Percentiles rank a stretch among this genome's conserved stretches.
These are phyloP conservation scores for Decorospora gaudefroyi DNA, from an alignment of 2,329 filamentous ascomycete species.

Conservation along the genomic window DNA sequence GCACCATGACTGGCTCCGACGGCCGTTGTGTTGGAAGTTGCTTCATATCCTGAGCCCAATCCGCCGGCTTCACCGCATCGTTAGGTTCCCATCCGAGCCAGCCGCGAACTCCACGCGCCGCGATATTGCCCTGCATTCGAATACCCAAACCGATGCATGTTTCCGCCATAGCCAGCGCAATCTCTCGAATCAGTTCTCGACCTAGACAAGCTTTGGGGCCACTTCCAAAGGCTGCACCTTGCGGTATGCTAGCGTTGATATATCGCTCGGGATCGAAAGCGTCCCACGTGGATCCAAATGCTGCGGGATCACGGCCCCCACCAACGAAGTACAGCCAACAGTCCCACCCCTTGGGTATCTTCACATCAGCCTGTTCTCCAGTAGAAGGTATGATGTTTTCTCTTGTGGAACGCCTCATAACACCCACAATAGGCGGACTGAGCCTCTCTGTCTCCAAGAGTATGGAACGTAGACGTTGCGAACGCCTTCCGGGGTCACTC, in stretches of 20 bases:
- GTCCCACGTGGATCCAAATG: neutral
- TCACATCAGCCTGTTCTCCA: neutral
- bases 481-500: neutral
- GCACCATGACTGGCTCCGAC: neutral
- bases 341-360: constrained; percentile 1
- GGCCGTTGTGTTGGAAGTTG: constrained; percentile 2
- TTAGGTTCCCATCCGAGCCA: constrained; percentile 1
- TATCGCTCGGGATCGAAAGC: constrained; percentile 1
- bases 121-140: neutral
- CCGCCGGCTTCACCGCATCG: neutral
- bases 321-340: constrained; percentile 3
- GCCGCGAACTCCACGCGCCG: neutral
- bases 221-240: neutral
- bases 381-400: neutral
- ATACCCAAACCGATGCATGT: neutral
- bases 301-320: neutral
- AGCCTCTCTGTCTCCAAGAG: constrained; percentile 1
- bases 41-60: constrained; percentile 2
- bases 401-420: neutral
- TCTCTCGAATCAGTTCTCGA: constrained; percentile 1
- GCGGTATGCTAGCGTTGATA: neutral
- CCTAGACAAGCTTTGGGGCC: constrained; percentile 1
- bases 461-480: constrained; percentile 1
- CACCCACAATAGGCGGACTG: constrained; percentile 1
- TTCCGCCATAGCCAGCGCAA: neutral